Base-by-base conservation (phyloP, 106 monocot genomes). In the Dioscorea dumetorum region DNA sequence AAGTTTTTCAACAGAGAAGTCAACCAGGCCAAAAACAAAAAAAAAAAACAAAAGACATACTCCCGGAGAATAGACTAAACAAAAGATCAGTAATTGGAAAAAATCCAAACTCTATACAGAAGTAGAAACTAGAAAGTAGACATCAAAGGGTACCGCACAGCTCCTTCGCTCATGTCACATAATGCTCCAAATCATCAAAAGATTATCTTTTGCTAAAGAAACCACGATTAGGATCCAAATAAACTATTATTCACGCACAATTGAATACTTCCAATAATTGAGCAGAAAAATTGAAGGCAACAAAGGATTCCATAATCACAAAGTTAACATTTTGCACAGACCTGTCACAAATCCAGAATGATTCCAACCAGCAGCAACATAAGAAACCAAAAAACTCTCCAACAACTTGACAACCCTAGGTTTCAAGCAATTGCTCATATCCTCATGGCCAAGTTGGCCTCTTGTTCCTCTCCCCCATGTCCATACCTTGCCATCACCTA, bases 261-360 rank as follows among this genome's bases (percentile, higher is more conserved):
- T 15, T 0, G 5, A 18, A 54, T 18, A 51, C 19, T 54, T 54
- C 5, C 15, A 54, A 54, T 16, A 1, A 54, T 13, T 54, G 54
- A 16, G 19, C 18, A 54, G 54, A 54, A 54, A 18, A 54, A 54
- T 54, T 19, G 15, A 19, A 54, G 19, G 19, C 19, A 54, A 54
- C 1, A 19, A 54, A 54, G 19, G 18, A 8, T 8, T 54, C 15
- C 3, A 19, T 19, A 54, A 54, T 8, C 54, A 18, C 18, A 19
- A 54, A 19, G 18, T 54, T 54, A 5, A 12, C 18, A 19, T 12
- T 22, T 60, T 28, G 28, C 23, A 67, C 54, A 71, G 22, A 93
- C 93, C 86, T 83, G 88, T 75, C 72, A 84, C 72, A 68, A 93
- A 89, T 74, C 83, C 93, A 76, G 93, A 86, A 78, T 93, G 88